phyloP scores from a whole-genome alignment of 2,329 filamentous ascomycete species.

The Geosmithia morbida region DNA sequence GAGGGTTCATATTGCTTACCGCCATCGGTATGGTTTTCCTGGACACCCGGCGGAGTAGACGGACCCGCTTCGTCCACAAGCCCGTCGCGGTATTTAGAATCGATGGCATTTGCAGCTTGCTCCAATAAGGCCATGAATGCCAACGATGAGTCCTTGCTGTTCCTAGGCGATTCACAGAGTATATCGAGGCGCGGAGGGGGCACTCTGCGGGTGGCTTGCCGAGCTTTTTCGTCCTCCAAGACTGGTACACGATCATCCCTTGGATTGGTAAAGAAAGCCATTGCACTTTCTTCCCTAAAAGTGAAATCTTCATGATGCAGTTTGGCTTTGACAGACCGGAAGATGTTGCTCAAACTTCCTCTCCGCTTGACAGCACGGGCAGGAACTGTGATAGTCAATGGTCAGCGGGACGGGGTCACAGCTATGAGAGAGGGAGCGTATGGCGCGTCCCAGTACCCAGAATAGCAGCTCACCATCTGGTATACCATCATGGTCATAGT shows the following conservation, averaged over 20 bases:
- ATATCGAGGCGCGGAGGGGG: constrained; percentile 13
- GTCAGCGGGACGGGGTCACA: neutral
- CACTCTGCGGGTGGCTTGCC: neutral
- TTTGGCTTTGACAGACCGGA: constrained; percentile 13
- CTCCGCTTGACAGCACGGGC: constrained; percentile 7
- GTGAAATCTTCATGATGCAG: constrained; percentile 8
- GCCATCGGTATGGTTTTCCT: constrained; percentile 3
- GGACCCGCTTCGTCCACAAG: neutral
- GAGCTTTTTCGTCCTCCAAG: neutral
- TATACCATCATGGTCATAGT: neutral
- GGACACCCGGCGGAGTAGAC: neutral
- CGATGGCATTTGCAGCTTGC: constrained; percentile 14
- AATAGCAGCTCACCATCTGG: neutral
- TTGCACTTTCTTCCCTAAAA: neutral
- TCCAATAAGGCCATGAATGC: constrained; percentile 15
- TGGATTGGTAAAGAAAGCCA: neutral
- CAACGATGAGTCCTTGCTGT: constrained; percentile 10
- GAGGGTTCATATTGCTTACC: neutral
- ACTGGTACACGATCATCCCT: neutral
- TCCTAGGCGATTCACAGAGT: constrained; percentile 10
- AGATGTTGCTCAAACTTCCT: constrained; percentile 14
- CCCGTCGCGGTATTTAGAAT: constrained; percentile 2
- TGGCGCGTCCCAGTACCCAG: neutral
- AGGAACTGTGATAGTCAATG: neutral
- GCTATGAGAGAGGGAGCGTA: neutral